Evolutionary conservation across 106 monocot genomes (phyloP), one percentile per base, ranked within the genome.

Genomic region (Amphibolis antarctica): DNA sequence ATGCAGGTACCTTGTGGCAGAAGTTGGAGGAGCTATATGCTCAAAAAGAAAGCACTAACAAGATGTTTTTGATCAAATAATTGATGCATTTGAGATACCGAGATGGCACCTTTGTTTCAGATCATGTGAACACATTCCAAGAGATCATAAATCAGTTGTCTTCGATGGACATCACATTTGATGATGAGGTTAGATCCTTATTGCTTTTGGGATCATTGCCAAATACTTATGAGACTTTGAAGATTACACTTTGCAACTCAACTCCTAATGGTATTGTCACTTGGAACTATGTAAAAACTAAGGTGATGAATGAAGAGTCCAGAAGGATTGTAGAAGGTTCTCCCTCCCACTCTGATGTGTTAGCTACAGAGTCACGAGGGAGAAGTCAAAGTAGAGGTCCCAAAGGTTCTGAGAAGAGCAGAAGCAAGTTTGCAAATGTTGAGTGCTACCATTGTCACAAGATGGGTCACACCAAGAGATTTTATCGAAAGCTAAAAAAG

Each of bases 161-260:
- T 42, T 1, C 42, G 3, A 55, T 67, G 67, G 23, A 43, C 18
- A 67, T 67, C 2, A 17, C 6, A 1, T 14, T 67, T 55, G 54
- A 55, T 42, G 67, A 67, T 67, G 67, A 67, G 20, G 20, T 67
- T 0, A 31, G 42, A n/a, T 54, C 22, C 1, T 43, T 67, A 19
- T 53, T 44, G 3, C 55, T 67, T 44, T 44, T 68, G 17, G 27
- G 67, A 21, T 59, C 65, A 5, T 52, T 66, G 51, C 50, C 27
- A 22, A 26, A 69, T 18, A 59, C 45, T 26, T 69, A 43, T 58
- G 69, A 69, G 27, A 69, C 69, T 18, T 17, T 69, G 5, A 26
- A 22, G 47, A 44, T 69, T 5, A 46, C 44, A 26, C 47, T 69
- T n/a, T 43, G 1, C 7, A 68, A 68, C 26, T 69, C 59, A 18